Percentiles rank a stretch among this genome's conserved stretches.
phyloP scores from a whole-genome alignment of 768 basidiomycete genomes.

The Mycena vulgaris region DNA sequence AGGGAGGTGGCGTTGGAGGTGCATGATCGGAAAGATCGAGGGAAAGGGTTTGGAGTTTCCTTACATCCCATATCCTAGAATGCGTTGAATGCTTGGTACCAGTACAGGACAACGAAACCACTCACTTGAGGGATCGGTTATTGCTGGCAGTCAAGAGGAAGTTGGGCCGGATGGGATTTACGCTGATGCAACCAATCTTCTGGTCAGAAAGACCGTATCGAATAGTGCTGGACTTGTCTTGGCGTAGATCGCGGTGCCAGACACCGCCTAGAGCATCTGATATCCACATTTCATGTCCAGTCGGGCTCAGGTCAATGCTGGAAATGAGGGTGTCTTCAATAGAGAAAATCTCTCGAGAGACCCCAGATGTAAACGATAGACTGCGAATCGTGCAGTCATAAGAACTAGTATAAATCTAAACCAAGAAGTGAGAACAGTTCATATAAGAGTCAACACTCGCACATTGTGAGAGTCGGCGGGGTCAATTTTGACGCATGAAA shows the following conservation, averaged over 20 bases:
- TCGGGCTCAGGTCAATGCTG: constrained; percentile 78
- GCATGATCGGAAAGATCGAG: constrained; percentile 49
- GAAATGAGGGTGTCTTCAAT: constrained; percentile 74
- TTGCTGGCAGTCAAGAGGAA: constrained; percentile 86
- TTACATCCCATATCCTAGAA: constrained; percentile 83
- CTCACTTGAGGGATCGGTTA: constrained; percentile 78
- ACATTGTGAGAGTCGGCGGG: constrained; percentile 84
- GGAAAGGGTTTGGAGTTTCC: constrained; percentile 70
- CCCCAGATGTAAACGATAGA: constrained; percentile 80
- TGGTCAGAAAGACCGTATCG: constrained; percentile 77
- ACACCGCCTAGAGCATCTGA: constrained; percentile 81
- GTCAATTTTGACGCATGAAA: constrained; percentile 84
- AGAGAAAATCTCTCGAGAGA: constrained; percentile 79
- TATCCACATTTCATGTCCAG: constrained; percentile 88
- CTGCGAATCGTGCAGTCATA: constrained; percentile 87
- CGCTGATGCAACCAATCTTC: constrained; percentile 85
- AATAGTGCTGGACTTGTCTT: constrained; percentile 67
- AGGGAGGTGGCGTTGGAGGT: constrained; percentile 45
- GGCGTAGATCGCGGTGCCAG: constrained; percentile 84
- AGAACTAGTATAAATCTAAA: constrained; percentile 83
- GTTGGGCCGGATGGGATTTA: constrained; percentile 80
- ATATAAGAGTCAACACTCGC: constrained; percentile 36
- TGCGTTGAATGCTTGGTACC: neutral
- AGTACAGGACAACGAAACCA: neutral
- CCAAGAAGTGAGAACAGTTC: constrained; percentile 14